Evolutionary conservation across 345 rosid species (phyloP).

Genomic region (Moricandia moricandioides): DNA sequence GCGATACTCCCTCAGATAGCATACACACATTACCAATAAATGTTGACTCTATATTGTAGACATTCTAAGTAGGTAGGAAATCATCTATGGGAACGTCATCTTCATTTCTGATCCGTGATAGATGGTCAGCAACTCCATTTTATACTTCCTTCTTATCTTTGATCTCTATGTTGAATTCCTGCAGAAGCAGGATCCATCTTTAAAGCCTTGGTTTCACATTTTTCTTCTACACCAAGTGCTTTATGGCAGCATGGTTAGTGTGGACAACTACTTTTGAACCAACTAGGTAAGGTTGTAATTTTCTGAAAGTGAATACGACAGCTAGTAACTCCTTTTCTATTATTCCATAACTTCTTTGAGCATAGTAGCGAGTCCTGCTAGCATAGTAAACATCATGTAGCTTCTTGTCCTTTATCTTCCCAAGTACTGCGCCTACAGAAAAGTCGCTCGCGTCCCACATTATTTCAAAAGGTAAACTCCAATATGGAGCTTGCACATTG

Average conservation of each 20-base stretch:
- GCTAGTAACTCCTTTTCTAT: neutral
- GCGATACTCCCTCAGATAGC: neutral
- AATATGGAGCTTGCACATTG: too few species aligned
- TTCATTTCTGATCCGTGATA: neutral
- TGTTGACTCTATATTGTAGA: neutral
- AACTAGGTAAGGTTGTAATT: neutral
- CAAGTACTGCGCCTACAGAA: neutral
- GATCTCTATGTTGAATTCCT: neutral
- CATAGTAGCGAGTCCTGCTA: neutral
- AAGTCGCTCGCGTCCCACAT: neutral
- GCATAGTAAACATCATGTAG: neutral
- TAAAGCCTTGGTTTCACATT: neutral
- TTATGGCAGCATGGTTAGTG: neutral
- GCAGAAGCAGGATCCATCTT: neutral
- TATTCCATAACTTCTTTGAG: neutral
- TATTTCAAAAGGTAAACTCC: too few species aligned
- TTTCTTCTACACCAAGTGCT: neutral
- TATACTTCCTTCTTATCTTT: neutral
- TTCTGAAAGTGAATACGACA: neutral
- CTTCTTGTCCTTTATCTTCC: neutral
- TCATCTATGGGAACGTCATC: neutral
- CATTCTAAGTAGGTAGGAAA: neutral
- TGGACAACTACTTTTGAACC: neutral
- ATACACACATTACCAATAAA: neutral
- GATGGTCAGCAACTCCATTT: neutral